A percentile compares a stretch with the other conserved stretches of the same genome.
phyloP scores from a whole-genome alignment of 805 yeast species.

The Aciculoconidium aculeatum region DNA sequence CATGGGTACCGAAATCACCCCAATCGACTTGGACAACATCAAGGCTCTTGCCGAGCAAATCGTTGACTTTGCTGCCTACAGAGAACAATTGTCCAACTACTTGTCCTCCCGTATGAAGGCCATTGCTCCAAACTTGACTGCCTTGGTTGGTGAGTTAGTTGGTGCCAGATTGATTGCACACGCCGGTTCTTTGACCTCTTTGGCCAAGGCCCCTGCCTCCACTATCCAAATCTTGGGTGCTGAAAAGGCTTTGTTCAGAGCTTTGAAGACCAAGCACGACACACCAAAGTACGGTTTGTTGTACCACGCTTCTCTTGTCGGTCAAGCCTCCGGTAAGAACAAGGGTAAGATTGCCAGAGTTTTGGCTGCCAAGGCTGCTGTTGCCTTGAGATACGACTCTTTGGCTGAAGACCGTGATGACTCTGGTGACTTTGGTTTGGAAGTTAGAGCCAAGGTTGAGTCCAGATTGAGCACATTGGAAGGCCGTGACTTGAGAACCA shows the following conservation, averaged over 20 bases:
- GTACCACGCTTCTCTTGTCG: constrained; percentile 95
- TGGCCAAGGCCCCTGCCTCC: constrained; percentile 98
- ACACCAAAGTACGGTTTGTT: constrained; percentile 97
- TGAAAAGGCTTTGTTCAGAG: constrained; percentile 97
- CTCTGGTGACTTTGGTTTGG: constrained; percentile 87
- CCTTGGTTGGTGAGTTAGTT: constrained; percentile 93
- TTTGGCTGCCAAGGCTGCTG: constrained; percentile 97
- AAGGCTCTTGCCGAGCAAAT: constrained; percentile 91
- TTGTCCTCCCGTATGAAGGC: constrained; percentile 95
- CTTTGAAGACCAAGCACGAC: constrained; percentile 96
- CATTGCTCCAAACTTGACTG: constrained; percentile 95
- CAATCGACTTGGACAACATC: constrained; percentile 81
- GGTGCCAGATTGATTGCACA: constrained; percentile 98
- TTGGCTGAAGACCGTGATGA: constrained; percentile 96
- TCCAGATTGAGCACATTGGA: constrained; percentile 89
- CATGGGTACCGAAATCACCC: constrained; percentile 99
- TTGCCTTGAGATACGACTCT: constrained; percentile 93
- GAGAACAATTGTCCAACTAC: constrained; percentile 92
- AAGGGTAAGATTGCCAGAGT: constrained; percentile 99
- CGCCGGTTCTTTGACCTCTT: constrained; percentile 88
- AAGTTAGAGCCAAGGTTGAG: constrained; percentile 90
- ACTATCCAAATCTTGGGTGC: constrained; percentile 98
- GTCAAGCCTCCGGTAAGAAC: constrained; percentile 96
- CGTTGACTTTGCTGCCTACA: constrained; percentile 90
- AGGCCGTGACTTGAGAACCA: constrained; percentile 93